phyloP scores from a whole-genome alignment of 352 stramenopile genomes.

The Phytopythium ostracodes region DNA sequence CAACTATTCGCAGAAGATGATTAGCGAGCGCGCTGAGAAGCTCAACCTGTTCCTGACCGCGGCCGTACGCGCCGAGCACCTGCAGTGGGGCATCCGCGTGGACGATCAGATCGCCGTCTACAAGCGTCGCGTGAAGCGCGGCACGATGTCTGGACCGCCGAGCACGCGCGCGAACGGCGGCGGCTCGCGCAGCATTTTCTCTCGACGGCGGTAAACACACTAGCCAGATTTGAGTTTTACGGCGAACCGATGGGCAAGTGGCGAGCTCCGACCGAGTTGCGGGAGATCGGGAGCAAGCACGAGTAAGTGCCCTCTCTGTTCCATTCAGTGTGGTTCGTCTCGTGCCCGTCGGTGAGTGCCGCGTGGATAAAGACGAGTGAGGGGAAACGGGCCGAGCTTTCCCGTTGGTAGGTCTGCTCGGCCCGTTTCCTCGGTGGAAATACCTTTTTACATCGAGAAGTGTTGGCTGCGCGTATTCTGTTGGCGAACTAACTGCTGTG shows the following conservation, averaged over 20 bases:
- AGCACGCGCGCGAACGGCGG: slow-evolving; percentile 19
- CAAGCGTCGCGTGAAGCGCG: slow-evolving; percentile 84
- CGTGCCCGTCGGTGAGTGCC: neutral
- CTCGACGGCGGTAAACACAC: slow-evolving; percentile 54
- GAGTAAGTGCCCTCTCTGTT: neutral
- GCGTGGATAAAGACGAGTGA: slow-evolving; percentile 5
- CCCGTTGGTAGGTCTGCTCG: slow-evolving; percentile 5
- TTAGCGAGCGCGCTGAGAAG: slow-evolving; percentile 82
- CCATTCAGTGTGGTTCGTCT: neutral
- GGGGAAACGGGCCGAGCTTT: neutral
- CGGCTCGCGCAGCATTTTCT: slow-evolving; percentile 60
- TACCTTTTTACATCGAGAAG: slow-evolving; percentile 9
- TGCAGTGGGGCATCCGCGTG: slow-evolving; percentile 87
- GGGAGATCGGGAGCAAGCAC: neutral
- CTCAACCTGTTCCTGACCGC: slow-evolving; percentile 80
- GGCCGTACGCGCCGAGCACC: slow-evolving; percentile 70
- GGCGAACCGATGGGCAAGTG: neutral
- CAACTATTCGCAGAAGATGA: slow-evolving; percentile 82
- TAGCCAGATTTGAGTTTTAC: neutral
- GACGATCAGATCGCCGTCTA: slow-evolving; percentile 88
- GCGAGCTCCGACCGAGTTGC: neutral
- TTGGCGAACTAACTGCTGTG: neutral
- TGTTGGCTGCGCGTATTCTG: neutral
- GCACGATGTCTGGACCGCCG: slow-evolving; percentile 20
- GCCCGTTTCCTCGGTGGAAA: neutral